Conservation (phyloP, 805 yeast genomes). For the Kazachstania viticola region DNA sequence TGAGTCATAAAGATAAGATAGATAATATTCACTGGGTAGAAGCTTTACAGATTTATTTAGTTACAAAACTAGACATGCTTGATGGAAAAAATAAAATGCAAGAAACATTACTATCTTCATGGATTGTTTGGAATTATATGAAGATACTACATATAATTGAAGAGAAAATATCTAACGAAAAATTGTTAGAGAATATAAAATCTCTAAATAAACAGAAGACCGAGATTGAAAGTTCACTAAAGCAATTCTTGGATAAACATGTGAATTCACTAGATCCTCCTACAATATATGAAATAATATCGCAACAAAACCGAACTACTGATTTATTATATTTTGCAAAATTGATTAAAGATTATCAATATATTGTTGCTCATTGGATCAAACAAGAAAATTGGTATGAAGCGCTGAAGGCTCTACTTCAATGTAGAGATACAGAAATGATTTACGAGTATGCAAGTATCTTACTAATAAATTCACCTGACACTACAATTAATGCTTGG, state of each 20-base stretch:
- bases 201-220: conserved; percentile 10
- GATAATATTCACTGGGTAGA: conserved; percentile 26
- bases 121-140: conserved; percentile 29
- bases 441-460: conserved; percentile 62
- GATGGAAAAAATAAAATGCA: conserved; percentile 4
- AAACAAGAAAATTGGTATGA: conserved; percentile 61
- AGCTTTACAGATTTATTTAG: conserved; percentile 38
- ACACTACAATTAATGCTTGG: conserved; percentile 70
- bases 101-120: conserved; percentile 24
- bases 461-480: conserved; percentile 56
- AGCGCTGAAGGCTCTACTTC: conserved; percentile 47
- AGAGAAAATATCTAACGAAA: conserved; percentile 22
- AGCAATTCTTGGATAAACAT: conserved; percentile 40
- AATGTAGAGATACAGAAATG: conserved; percentile 35
- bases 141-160: conserved; percentile 28
- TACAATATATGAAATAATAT: conserved; percentile 62
- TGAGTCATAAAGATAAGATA: conserved; percentile 34
- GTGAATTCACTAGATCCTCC: conserved; percentile 44
- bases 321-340: conserved; percentile 61
- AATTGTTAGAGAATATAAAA: conserved; percentile 10
- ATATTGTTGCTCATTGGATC: conserved; percentile 59
- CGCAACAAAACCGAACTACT: conserved; percentile 50
- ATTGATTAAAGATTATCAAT: conserved; percentile 53
- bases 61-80: conserved; percentile 29
- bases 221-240: conserved; percentile 26